Percentiles rank a stretch among this genome's conserved stretches.
Conservation (phyloP, 345 rosid genomes). For the Citrus unshiu region DNA sequence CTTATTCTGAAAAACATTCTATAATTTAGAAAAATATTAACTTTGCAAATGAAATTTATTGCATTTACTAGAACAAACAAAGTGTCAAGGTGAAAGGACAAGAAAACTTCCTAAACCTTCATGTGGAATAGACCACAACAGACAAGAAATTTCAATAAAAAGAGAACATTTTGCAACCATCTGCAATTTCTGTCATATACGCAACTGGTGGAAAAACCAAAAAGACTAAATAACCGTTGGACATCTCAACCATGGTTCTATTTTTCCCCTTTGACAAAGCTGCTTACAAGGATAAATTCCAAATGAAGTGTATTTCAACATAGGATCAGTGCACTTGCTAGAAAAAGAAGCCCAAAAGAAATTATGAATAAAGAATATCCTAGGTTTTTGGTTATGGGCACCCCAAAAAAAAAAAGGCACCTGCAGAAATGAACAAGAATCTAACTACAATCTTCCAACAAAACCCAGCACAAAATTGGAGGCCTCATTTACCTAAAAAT, state of each 20-base stretch:
- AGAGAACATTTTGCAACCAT: neutral
- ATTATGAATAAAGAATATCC: neutral
- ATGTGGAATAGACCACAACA: neutral
- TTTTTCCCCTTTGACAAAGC: neutral
- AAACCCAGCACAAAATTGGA: neutral
- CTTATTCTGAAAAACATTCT: neutral
- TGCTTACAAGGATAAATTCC: neutral
- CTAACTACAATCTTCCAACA: neutral
- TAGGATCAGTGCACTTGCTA: neutral
- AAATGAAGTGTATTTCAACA: neutral
- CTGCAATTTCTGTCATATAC: neutral
- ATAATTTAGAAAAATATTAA: neutral
- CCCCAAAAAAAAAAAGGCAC: too few species aligned
- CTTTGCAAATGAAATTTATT: neutral
- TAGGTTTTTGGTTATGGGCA: neutral
- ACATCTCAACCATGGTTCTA: neutral
- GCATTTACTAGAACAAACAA: neutral
- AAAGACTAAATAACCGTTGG: neutral
- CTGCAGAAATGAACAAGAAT: neutral
- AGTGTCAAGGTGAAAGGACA: neutral
- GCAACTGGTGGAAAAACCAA: neutral
- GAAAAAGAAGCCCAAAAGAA: neutral
- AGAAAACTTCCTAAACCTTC: neutral
- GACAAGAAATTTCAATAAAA: neutral
- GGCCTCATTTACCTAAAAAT: neutral